Conservation (phyloP, 805 yeast species). For the Spathaspora arborariae region DNA sequence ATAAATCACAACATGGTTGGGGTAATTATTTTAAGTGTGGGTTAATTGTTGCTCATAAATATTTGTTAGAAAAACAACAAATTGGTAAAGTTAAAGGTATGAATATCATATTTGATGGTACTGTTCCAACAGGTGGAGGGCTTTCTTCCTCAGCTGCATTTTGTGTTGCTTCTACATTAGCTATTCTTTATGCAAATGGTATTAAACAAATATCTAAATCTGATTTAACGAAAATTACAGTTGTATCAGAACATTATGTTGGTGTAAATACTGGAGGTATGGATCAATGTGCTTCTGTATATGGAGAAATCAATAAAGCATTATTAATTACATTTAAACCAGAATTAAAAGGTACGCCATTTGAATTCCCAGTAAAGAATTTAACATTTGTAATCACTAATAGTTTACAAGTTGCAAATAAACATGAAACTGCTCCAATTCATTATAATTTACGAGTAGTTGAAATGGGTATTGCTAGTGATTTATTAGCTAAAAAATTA, state of each 20-base stretch:
- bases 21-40: conserved; percentile 69
- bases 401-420: conserved; percentile 58
- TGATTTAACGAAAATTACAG: conserved; percentile 56
- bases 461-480: conserved; percentile 67
- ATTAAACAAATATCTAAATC: conserved; percentile 40
- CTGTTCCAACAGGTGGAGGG: conserved; percentile 72
- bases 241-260: conserved; percentile 63
- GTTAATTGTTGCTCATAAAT: conserved; percentile 53
- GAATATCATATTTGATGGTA: conserved; percentile 54
- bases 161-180: conserved; percentile 60
- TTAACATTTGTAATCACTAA: conserved; percentile 60
- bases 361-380: conserved; percentile 47
- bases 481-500: conserved; percentile 47
- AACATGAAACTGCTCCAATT: conserved; percentile 65
- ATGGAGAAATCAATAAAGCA: conserved; percentile 57
- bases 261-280: conserved; percentile 79
- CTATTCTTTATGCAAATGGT: conserved; percentile 52
- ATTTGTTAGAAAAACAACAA: conserved; percentile 14
- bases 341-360: conserved; percentile 48
- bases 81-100: conserved; percentile 44
- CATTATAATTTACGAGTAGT: conserved; percentile 71
- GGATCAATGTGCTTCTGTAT: conserved; percentile 73
- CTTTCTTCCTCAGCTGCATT: conserved; percentile 71
- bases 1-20: conserved; percentile 49
- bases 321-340: conserved; percentile 62